Conservation (phyloP, 805 yeast genomes). For the Saccharomycopsis sp. region DNA sequence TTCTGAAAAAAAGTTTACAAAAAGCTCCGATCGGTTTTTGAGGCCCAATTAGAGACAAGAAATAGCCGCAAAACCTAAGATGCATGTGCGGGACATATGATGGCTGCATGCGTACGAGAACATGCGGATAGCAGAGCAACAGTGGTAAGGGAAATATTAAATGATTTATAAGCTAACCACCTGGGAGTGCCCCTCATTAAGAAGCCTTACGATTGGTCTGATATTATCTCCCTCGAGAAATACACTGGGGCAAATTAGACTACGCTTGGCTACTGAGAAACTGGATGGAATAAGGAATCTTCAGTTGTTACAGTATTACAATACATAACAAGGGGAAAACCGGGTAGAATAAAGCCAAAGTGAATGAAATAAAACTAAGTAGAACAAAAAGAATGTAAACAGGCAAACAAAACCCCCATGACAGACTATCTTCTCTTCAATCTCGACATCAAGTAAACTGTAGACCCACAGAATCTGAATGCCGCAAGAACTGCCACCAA, state of each 20-base stretch:
- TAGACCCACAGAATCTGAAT: slow-evolving; percentile 49
- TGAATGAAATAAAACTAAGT: not conserved
- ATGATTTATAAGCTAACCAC: too few relatives aligned
- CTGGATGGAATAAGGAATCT: too few relatives aligned
- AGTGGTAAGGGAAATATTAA: too few relatives aligned
- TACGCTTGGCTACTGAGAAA: too few relatives aligned
- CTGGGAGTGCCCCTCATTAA: too few relatives aligned
- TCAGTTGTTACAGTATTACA: not conserved
- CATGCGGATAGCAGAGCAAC: not conserved
- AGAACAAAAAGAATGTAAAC: not conserved
- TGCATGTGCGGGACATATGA: too few relatives aligned
- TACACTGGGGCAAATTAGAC: too few relatives aligned
- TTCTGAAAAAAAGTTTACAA: too few relatives aligned
- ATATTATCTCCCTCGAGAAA: too few relatives aligned
- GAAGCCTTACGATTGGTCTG: too few relatives aligned
- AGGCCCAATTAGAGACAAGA: not conserved
- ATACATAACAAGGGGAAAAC: too few relatives aligned
- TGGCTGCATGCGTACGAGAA: not conserved
- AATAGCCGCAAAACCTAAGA: not conserved
- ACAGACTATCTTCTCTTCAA: not conserved
- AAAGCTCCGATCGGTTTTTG: not conserved
- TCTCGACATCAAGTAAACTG: slow-evolving; percentile 37
- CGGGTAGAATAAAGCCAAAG: not conserved
- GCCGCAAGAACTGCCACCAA: slow-evolving; percentile 54
- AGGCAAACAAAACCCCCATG: not conserved